phyloP scores from a whole-genome alignment of 1,139 yeast genomes.

The Pneumocystis jirovecii region DNA sequence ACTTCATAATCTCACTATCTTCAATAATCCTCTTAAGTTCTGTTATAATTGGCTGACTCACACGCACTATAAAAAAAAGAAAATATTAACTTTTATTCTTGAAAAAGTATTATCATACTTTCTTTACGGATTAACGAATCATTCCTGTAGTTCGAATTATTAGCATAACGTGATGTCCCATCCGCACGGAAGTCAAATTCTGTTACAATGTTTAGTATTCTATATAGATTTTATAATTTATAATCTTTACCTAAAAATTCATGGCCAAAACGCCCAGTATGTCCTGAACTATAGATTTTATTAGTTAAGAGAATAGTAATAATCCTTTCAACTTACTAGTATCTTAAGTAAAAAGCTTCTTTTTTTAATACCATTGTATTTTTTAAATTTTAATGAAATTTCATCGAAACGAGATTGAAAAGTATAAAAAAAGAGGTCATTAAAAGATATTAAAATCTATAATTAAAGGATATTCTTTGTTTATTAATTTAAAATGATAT shows the following conservation, averaged over 20 bases:
- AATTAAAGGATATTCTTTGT: neutral
- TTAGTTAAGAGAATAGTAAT: neutral
- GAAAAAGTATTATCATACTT: constrained; percentile 14
- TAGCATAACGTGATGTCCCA: constrained; percentile 30
- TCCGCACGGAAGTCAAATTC: constrained; percentile 30
- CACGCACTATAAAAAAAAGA: constrained; percentile 17
- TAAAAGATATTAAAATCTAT: neutral
- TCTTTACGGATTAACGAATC: constrained; percentile 32
- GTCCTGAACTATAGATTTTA: constrained; percentile 24
- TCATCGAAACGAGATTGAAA: neutral
- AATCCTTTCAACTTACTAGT: constrained; percentile 6
- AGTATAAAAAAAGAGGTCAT: neutral
- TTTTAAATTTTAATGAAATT: neutral
- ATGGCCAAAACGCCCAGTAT: constrained; percentile 33
- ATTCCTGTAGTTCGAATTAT: constrained; percentile 33
- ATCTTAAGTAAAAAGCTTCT: constrained; percentile 8
- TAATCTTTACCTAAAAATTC: constrained; percentile 27
- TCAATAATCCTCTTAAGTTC: constrained; percentile 26
- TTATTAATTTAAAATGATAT: neutral
- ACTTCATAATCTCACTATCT: constrained; percentile 28
- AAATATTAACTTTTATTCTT: neutral
- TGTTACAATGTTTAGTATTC: constrained; percentile 2
- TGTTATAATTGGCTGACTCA: constrained; percentile 26
- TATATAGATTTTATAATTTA: neutral
- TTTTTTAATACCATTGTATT: neutral